These are phyloP conservation scores for Hibiscus tridactylites DNA, from an alignment of 345 rosid species.

Conservation along the genomic window DNA sequence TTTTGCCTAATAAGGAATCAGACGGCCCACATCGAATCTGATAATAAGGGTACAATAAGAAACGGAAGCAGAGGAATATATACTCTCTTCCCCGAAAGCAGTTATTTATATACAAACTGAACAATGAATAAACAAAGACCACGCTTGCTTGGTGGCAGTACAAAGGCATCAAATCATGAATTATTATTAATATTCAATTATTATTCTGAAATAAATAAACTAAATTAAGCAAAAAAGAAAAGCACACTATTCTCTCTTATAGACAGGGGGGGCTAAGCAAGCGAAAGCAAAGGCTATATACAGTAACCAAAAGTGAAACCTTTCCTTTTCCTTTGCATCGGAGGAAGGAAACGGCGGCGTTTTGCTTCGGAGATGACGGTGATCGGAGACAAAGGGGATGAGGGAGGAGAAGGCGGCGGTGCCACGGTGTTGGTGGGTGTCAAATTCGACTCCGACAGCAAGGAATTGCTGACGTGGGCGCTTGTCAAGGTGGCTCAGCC, in stretches of 20 bases:
- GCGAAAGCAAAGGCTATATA: not conserved
- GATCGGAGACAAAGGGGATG: constrained; percentile 18
- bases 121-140: too few species aligned
- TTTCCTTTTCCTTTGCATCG: not conserved
- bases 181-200: not conserved
- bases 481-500: constrained; percentile 73
- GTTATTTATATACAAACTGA: not conserved
- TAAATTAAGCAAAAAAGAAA: not conserved
- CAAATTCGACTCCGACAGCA: constrained; percentile 57
- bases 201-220: not conserved
- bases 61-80: too few species aligned
- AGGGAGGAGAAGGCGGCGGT: constrained; percentile 19
- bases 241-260: not conserved
- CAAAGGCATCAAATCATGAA: not conserved
- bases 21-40: not conserved
- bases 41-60: too few species aligned
- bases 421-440: constrained; percentile 67
- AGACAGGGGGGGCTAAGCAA: not conserved
- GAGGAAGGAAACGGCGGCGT: not conserved
- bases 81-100: not conserved
- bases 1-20: not conserved
- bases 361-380: constrained; percentile 27
- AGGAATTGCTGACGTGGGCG: constrained; percentile 83
- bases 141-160: not conserved
- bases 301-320: not conserved